Evolutionary conservation across 192 early-diverging fungal species (phyloP).

Genomic region (Coemansia sp.): DNA sequence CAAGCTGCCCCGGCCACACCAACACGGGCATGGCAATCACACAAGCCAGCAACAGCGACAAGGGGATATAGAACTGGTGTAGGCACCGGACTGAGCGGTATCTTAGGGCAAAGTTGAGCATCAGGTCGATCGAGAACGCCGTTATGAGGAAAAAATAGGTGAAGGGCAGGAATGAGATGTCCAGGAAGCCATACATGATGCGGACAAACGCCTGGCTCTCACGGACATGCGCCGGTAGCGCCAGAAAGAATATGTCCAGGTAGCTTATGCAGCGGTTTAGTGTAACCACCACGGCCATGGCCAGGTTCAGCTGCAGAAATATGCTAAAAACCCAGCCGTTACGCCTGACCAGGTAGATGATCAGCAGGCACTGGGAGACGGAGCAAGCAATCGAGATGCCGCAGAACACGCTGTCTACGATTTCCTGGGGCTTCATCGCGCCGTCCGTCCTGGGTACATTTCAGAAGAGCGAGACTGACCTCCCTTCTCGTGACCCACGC

Average conservation of each 20-base stretch:
- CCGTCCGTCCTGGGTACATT: not conserved
- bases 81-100: slow-evolving; percentile 38
- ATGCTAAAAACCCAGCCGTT: slow-evolving; percentile 49
- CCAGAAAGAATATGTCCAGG: slow-evolving; percentile 42
- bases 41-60: slow-evolving; percentile 21
- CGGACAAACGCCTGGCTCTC: slow-evolving; percentile 39
- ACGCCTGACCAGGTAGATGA: slow-evolving; percentile 30
- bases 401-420: slow-evolving; percentile 43
- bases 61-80: slow-evolving; percentile 40
- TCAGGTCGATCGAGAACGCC: slow-evolving; percentile 44
- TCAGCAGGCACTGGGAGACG: slow-evolving; percentile 33
- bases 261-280: slow-evolving; percentile 45
- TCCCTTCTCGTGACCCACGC: no score
- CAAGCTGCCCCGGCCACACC: slow-evolving; percentile 39
- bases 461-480: not conserved
- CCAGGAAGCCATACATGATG: slow-evolving; percentile 48
- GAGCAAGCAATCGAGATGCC: slow-evolving; percentile 37
- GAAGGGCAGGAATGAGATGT: slow-evolving; percentile 47
- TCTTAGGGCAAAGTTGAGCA: slow-evolving; percentile 46
- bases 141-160: slow-evolving; percentile 49
- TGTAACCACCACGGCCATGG: slow-evolving; percentile 42
- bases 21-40: slow-evolving; percentile 40
- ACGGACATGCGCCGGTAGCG: slow-evolving; percentile 17
- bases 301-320: slow-evolving; percentile 41
- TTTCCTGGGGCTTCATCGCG: slow-evolving; percentile 41